Conservation (phyloP, 140 eudicot species). For the Stevia rebaudiana region DNA sequence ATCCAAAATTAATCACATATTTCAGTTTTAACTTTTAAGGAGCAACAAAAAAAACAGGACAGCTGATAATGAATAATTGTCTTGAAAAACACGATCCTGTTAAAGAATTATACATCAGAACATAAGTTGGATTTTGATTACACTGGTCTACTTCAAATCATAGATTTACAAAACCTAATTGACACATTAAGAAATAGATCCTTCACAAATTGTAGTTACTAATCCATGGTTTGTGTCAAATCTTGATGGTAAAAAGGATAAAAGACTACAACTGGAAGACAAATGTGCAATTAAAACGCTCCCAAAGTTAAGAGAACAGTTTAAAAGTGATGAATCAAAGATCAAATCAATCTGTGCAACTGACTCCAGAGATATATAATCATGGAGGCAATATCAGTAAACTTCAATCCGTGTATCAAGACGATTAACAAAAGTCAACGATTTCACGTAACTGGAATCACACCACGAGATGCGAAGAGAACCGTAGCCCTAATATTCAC, state of each 20-base stretch:
- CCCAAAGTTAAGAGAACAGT: background rate
- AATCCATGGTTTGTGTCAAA: background rate
- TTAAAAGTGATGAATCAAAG: background rate
- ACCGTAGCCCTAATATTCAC: slow-evolving; percentile 17
- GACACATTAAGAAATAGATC: background rate
- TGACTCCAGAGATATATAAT: background rate
- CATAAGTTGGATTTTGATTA: background rate
- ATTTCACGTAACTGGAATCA: background rate
- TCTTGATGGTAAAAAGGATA: background rate
- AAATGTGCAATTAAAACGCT: background rate
- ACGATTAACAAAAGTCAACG: slow-evolving; percentile 5
- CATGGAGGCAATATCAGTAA: background rate
- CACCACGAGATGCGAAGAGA: background rate
- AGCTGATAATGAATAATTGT: background rate
- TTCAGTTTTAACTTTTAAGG: background rate
- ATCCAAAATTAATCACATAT: background rate
- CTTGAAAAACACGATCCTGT: background rate
- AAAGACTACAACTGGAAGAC: background rate
- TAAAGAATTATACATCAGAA: background rate
- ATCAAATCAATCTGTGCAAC: slow-evolving; percentile 1
- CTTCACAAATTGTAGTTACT: background rate
- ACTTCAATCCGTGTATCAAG: background rate
- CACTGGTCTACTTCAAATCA: background rate
- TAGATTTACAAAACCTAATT: background rate
- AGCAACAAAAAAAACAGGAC: slow-evolving; percentile 7